Conservation (phyloP, 768 basidiomycete species). For the Termitomyces sp. region DNA sequence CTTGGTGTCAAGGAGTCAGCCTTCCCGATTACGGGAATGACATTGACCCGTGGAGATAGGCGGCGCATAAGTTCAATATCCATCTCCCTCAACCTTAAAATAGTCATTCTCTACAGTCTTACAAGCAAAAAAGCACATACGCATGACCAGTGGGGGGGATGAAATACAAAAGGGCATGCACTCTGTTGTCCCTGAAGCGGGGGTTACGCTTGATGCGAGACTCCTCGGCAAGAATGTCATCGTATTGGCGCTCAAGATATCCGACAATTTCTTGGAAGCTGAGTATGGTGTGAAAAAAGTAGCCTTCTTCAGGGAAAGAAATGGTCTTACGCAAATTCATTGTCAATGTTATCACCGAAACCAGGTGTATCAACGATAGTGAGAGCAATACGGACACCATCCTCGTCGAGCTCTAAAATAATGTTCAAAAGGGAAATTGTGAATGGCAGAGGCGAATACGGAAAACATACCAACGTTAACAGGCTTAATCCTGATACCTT, state of each 20-base stretch:
- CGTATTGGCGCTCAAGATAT: slow-evolving; percentile 97
- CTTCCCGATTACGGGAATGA: slow-evolving; percentile 97
- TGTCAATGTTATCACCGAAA: slow-evolving; percentile 98
- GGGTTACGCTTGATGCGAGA: slow-evolving; percentile 99
- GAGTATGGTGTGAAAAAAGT: not conserved
- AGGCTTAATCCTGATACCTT: slow-evolving; percentile 92
- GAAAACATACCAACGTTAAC: slow-evolving; percentile 76
- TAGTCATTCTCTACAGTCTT: not conserved
- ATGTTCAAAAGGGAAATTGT: slow-evolving; percentile 2
- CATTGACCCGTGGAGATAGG: slow-evolving; percentile 95
- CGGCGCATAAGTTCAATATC: slow-evolving; percentile 99
- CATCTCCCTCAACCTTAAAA: slow-evolving; percentile 84
- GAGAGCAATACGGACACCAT: slow-evolving; percentile 95
- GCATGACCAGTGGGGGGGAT: slow-evolving; percentile 98
- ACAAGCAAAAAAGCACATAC: slow-evolving; percentile 41
- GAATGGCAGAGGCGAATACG: not conserved
- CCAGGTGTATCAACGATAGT: slow-evolving; percentile 99
- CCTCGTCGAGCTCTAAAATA: slow-evolving; percentile 86
- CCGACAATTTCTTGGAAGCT: slow-evolving; percentile 98
- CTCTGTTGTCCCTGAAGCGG: slow-evolving; percentile 96
- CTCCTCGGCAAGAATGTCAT: slow-evolving; percentile 97
- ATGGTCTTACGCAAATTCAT: slow-evolving; percentile 85
- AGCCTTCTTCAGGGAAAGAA: not conserved
- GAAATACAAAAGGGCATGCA: slow-evolving; percentile 96
- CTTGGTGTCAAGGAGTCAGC: slow-evolving; percentile 91